Percentiles rank a stretch among this genome's conserved stretches.
These are phyloP conservation scores for Psidium friedrichsthalianum DNA, from an alignment of 345 rosid genomes.

Conservation along the genomic window DNA sequence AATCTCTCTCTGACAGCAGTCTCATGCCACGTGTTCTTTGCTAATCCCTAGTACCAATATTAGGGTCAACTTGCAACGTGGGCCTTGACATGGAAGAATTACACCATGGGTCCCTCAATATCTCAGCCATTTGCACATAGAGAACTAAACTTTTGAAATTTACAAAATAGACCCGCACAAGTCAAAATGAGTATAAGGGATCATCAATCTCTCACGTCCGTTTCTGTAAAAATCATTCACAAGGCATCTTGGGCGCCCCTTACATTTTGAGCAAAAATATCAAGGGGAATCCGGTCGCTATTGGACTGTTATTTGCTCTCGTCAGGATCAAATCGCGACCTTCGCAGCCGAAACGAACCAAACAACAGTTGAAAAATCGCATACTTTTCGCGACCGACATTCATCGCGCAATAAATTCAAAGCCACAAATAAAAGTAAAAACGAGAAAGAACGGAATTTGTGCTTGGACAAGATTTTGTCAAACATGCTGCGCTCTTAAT, in stretches of 20 bases:
- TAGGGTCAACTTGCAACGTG: background rate
- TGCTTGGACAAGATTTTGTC: background rate
- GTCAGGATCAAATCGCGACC: background rate
- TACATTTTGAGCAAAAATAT: background rate
- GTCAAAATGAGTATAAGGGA: background rate
- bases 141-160: background rate
- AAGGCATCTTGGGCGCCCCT: background rate
- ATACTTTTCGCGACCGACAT: background rate
- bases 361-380: background rate
- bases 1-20: background rate
- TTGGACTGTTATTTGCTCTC: background rate
- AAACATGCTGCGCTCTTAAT: background rate
- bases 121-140: background rate
- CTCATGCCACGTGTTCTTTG: background rate
- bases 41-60: background rate
- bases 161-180: background rate
- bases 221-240: background rate
- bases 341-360: background rate
- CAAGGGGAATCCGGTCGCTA: background rate
- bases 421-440: background rate
- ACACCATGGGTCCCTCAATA: background rate
- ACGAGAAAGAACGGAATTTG: background rate
- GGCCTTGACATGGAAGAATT: no score
- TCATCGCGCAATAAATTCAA: background rate
- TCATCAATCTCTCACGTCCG: background rate